Evolutionary conservation across 2,329 filamentous ascomycete genomes (phyloP), one percentile per base, ranked within the genome.

Genomic region (Nothophaeocryptopus gaeumannii): DNA sequence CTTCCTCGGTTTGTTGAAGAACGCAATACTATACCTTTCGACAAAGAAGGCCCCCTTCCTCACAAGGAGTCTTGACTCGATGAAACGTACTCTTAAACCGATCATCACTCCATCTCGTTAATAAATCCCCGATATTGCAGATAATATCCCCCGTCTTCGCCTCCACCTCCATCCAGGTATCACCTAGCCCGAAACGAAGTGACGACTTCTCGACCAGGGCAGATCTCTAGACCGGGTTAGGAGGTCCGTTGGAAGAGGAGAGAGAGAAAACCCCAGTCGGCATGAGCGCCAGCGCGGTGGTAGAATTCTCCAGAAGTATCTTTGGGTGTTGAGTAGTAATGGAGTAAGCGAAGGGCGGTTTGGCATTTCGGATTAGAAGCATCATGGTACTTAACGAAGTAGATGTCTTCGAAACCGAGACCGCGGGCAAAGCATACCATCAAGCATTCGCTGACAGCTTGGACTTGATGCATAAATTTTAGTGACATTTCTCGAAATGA

Each of bases 91-190:
- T 81, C 68, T 84, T 85, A 70, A 85, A 84, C 20, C 81, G 74
- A 63, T 85, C 83, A 60, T 85, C 82, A 29, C 75, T 80, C 81
- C 82, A 84, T 33, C 73, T 77, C 82, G 85, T 84, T 13, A 85
- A 70, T 48, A 85, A 68, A 61, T 85, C 82, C 2, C 82, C 82
- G 52, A 84, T 81, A 58, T 84, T 84, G 65, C 81, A 84, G 7
- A 85, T 77, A 46, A 82, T 80, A 52, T 76, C 75, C 1, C 75
- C 78, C 0, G 71, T 70, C 2, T 62, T 67, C 4, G 77, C 77
- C 53, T 80, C 75, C 13, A 85, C 74, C 50, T 79, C 80, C 9
- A 81, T 85, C 83, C 82, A 85, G 0, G 67, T 65, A 58, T 84
- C 80, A 0, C 79, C 79, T 38, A 75, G 72, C 0, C 75, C 82